A percentile compares a stretch with the other conserved stretches of the same genome.
phyloP scores from a whole-genome alignment of 1,284 basidiomycete species.

The Phylloboletellus chloephorus region DNA sequence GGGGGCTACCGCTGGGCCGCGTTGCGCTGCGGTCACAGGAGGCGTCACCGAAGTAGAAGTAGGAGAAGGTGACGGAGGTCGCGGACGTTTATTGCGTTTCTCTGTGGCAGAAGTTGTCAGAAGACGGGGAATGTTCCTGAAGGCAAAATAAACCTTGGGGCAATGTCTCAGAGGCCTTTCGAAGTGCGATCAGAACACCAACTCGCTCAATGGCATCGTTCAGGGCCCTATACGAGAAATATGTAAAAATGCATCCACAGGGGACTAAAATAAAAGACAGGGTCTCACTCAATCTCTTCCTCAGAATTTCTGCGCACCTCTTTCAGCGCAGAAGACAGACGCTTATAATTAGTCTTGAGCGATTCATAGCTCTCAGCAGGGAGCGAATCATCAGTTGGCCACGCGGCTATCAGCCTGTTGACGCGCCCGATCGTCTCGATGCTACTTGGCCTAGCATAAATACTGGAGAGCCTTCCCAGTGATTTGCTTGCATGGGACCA shows the following conservation, averaged over 20 bases:
- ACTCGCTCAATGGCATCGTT: slow-evolving; percentile 66
- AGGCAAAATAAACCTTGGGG: slow-evolving; percentile 44
- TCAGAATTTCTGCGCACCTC: slow-evolving; percentile 58
- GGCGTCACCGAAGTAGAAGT: slow-evolving; percentile 37
- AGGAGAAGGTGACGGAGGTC: slow-evolving; percentile 60
- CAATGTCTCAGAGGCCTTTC: slow-evolving; percentile 59
- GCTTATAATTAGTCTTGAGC: slow-evolving; percentile 58
- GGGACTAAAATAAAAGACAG: too few relatives aligned
- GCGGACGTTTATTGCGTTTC: slow-evolving; percentile 70
- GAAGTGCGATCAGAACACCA: slow-evolving; percentile 60
- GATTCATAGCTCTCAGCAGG: slow-evolving; percentile 61
- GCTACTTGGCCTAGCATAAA: slow-evolving; percentile 46
- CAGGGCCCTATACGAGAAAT: slow-evolving; percentile 63
- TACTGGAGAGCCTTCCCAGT: slow-evolving; percentile 47
- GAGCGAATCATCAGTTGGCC: slow-evolving; percentile 65
- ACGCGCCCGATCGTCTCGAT: slow-evolving; percentile 61
- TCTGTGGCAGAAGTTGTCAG: slow-evolving; percentile 35
- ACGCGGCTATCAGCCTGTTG: slow-evolving; percentile 62
- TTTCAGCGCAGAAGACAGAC: slow-evolving; percentile 52
- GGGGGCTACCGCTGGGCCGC: slow-evolving; percentile 45
- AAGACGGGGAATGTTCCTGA: neutral
- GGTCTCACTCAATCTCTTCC: slow-evolving; percentile 56
- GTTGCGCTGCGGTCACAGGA: slow-evolving; percentile 35
- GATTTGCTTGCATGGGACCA: slow-evolving; percentile 63
- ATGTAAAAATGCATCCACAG: too few relatives aligned